Evolutionary conservation across 78 protist species (phyloP), one percentile per base, ranked within the genome.

Genomic region (Tieghemostelium lacteum): DNA sequence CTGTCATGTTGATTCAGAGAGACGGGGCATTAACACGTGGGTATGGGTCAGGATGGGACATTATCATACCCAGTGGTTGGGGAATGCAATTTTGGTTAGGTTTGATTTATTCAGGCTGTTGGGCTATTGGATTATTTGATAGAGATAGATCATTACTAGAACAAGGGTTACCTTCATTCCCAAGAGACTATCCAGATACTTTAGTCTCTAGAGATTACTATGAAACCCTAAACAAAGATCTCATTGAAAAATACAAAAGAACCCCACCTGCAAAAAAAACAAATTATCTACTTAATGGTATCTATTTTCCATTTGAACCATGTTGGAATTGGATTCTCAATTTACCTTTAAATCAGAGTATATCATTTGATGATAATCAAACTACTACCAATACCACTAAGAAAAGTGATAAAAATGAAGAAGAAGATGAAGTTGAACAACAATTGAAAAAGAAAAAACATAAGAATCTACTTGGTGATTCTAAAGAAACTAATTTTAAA

Each of bases 1-100:
- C 69, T 28, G 75, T 77, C 1, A 39, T 72, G 45, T 66, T 72
- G 29, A 61, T 75, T 61, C 93, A 75, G 70, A 75, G 76, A 62
- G 93, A 73, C 62, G 78, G 93, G 42, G 85, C 61, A 34, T 63
- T 75, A 19, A 60, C 76, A 19, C 19, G 83, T 50, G 93, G 93
- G 20, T 88, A 83, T 58, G 91, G 91, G 0, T 69, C 80, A 28
- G 93, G 93, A 31, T 88, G 86, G 86, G 93, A 88, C 62, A 63
- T 88, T 7, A 75, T 88, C 24, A 33, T 88, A n/a, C 93, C 93
- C 24, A 62, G 61, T 26, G 73, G 85, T 24, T 88, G 78, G 93
- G 93, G 76, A 28, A 26, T 54, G 20, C 62, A 86, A 54, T 88
- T 88, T 54, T 88, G 93, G 93, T 26, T 88, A 36, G 73, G 87